Evolutionary conservation across 352 stramenopile genomes (phyloP).

Genomic region (Phytophthora pini): DNA sequence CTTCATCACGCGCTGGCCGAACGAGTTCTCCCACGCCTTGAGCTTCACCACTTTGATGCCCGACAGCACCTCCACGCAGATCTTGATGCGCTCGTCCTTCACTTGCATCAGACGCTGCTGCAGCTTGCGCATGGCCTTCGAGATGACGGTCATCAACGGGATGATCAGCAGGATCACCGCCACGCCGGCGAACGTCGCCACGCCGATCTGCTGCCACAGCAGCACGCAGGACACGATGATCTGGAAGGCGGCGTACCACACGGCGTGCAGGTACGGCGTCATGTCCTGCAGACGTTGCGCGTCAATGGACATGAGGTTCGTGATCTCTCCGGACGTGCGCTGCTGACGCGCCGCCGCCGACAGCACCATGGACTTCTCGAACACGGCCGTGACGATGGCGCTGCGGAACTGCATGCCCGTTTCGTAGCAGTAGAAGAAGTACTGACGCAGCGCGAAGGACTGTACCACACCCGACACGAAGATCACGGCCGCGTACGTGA

Average conservation of each 20-base stretch:
- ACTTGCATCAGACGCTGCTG: conserved; percentile 90
- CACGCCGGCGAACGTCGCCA: conserved; percentile 91
- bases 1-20: conserved; percentile 61
- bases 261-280: conserved; percentile 93
- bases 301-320: conserved; percentile 98
- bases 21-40: conserved; percentile 57
- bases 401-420: conserved; percentile 79
- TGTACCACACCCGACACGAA: conserved; percentile 79
- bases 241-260: conserved; percentile 89
- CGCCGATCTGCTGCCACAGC: conserved; percentile 80
- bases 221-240: conserved; percentile 78
- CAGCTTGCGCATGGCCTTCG: conserved; percentile 83
- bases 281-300: conserved; percentile 96
- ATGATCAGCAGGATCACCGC: conserved; percentile 94
- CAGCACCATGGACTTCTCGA: conserved; percentile 86
- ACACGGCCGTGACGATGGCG: conserved; percentile 77
- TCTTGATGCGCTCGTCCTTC: conserved; percentile 93
- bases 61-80: conserved; percentile 76
- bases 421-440: conserved; percentile 90
- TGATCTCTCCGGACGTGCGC: conserved; percentile 93
- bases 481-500: conserved; percentile 70
- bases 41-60: conserved; percentile 71
- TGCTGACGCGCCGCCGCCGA: conserved; percentile 79
- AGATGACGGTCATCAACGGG: conserved; percentile 92
- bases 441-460: conserved; percentile 79